Percentiles rank a stretch among this genome's conserved stretches.
Conservation (phyloP, 2,329 filamentous ascomycete species). For the Alternaria sp. region DNA sequence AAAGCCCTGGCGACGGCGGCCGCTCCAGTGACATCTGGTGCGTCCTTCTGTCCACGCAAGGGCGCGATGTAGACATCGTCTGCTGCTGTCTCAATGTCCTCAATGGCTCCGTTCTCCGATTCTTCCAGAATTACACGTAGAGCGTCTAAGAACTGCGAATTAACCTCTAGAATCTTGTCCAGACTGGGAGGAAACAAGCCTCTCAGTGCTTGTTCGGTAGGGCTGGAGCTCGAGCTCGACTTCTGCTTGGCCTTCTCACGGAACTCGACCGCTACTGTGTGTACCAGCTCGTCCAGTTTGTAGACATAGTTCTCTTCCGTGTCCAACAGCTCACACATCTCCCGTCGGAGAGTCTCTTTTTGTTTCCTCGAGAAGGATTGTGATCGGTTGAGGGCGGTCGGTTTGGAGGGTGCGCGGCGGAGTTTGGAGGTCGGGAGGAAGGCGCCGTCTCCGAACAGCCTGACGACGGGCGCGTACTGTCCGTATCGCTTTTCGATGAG, state of each 20-base stretch:
- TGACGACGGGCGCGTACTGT: constrained; percentile 76
- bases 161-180: constrained; percentile 80
- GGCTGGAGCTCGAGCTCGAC: constrained; percentile 67
- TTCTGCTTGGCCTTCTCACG: constrained; percentile 70
- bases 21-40: constrained; percentile 77
- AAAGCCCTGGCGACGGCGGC: constrained; percentile 80
- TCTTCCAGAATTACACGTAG: constrained; percentile 79
- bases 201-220: constrained; percentile 73
- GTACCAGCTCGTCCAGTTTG: constrained; percentile 84
- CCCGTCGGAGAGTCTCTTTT: constrained; percentile 82
- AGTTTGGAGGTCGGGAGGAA: constrained; percentile 87
- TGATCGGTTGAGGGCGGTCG: constrained; percentile 78
- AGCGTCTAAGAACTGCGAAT: constrained; percentile 78
- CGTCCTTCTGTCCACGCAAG: constrained; percentile 42
- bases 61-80: constrained; percentile 49
- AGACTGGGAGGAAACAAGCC: constrained; percentile 82
- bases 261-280: constrained; percentile 80
- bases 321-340: constrained; percentile 87
- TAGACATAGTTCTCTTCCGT: constrained; percentile 93
- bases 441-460: constrained; percentile 79
- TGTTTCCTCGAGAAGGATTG: constrained; percentile 80
- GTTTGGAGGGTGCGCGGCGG: constrained; percentile 84
- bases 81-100: constrained; percentile 70
- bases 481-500: constrained; percentile 76
- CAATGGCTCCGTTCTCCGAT: constrained; percentile 79